A percentile compares a stretch with the other conserved stretches of the same genome.
These are phyloP conservation scores for Athelia psychrophila DNA, from an alignment of 1,284 basidiomycete species.

Conservation along the genomic window DNA sequence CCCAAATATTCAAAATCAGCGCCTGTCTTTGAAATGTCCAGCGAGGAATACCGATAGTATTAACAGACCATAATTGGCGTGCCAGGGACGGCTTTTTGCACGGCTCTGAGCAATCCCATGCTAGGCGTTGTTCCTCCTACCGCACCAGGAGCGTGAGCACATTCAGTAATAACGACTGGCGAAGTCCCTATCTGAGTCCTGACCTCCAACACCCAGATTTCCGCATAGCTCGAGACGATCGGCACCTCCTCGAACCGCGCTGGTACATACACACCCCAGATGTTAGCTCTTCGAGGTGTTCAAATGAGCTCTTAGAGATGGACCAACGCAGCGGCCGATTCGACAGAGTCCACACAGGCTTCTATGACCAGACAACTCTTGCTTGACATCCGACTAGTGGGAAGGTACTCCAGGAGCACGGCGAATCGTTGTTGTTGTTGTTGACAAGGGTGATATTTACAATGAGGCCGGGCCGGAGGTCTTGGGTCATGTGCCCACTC, in stretches of 20 bases:
- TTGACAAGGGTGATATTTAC: too few species aligned
- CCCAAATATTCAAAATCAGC: background rate
- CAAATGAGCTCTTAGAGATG: background rate
- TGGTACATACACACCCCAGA: conserved; percentile 28
- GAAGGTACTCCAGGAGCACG: background rate
- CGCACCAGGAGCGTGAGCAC: too few species aligned
- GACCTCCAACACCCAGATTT: conserved; percentile 65
- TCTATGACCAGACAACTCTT: conserved; percentile 43
- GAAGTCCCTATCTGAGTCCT: background rate
- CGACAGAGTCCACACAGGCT: conserved; percentile 78
- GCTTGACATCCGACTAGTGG: conserved; percentile 1
- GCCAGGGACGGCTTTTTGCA: conserved; percentile 44
- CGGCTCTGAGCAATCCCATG: conserved; percentile 59
- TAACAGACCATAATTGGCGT: conserved; percentile 68
- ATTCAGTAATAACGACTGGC: too few species aligned
- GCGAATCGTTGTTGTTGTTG: too few species aligned
- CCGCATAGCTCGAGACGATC: conserved; percentile 78
- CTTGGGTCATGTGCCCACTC: too few species aligned
- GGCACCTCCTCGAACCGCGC: conserved; percentile 67
- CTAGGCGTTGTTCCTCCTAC: conserved; percentile 72
- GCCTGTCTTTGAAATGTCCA: background rate
- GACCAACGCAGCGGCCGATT: conserved; percentile 67
- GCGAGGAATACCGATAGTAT: too few species aligned
- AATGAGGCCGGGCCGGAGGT: too few species aligned
- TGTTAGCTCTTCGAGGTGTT: background rate